Percentiles rank a stretch among this genome's conserved stretches.
Evolutionary conservation across 1,139 yeast species (phyloP).

Genomic region (Yamadazyma oceani): DNA sequence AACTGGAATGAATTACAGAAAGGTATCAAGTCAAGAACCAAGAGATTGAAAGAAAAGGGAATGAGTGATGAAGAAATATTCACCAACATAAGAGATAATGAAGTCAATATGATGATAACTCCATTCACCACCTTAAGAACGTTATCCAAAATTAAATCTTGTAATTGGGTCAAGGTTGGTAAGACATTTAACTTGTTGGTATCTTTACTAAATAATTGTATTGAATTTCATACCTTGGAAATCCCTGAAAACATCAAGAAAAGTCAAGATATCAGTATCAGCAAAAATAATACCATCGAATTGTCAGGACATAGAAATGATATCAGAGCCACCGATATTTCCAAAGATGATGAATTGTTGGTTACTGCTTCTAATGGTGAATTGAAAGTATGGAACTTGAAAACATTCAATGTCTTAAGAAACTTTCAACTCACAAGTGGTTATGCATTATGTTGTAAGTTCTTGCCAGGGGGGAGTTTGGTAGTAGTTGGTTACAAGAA

Average conservation of each 20-base stretch:
- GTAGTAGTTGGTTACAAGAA: conserved; percentile 88
- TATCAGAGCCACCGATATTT: conserved; percentile 77
- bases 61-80: conserved; percentile 61
- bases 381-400: conserved; percentile 84
- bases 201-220: conserved; percentile 69
- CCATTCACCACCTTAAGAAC: conserved; percentile 65
- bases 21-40: conserved; percentile 76
- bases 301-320: conserved; percentile 88
- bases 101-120: conserved; percentile 58
- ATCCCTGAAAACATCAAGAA: conserved; percentile 47
- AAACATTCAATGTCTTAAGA: conserved; percentile 72
- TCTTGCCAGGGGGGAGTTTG: conserved; percentile 88
- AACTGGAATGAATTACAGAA: conserved; percentile 75
- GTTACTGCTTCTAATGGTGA: conserved; percentile 92
- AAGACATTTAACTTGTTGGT: conserved; percentile 56
- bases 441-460: conserved; percentile 76
- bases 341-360: conserved; percentile 79
- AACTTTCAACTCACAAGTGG: conserved; percentile 77
- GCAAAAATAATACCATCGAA: conserved; percentile 59
- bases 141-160: conserved; percentile 54
- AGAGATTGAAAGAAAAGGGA: conserved; percentile 72
- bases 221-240: conserved; percentile 64
- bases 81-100: conserved; percentile 52
- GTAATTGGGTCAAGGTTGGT: conserved; percentile 50
- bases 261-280: conserved; percentile 40